Percentiles rank a stretch among this genome's conserved stretches.
Evolutionary conservation across 1,284 basidiomycete species (phyloP).

Genomic region (Fereydounia khargensis): DNA sequence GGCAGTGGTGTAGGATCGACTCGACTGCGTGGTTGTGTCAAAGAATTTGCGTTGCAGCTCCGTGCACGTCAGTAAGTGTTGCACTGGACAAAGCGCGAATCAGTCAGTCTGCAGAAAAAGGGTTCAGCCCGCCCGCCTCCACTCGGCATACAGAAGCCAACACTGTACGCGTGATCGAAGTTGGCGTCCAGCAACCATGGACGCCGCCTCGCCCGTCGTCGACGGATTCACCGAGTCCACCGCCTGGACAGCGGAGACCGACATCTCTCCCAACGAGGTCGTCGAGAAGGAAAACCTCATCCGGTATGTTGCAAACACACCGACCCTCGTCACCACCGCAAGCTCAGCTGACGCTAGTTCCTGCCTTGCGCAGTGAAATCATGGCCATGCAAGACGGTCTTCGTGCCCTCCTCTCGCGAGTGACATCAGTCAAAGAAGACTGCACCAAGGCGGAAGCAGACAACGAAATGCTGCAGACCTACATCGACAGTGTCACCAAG

Average conservation of each 20-base stretch:
- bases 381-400: constrained; percentile 47
- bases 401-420: constrained; percentile 41
- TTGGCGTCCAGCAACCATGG: not conserved
- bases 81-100: too few species aligned
- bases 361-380: constrained; percentile 46
- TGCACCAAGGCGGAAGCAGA: constrained; percentile 53
- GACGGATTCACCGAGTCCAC: constrained; percentile 35
- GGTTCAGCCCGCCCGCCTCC: too few species aligned
- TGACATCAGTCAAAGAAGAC: constrained; percentile 46
- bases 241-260: constrained; percentile 44
- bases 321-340: too few species aligned
- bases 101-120: too few species aligned
- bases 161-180: too few species aligned
- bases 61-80: too few species aligned
- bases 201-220: constrained; percentile 16
- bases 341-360: too few species aligned
- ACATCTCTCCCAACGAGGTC: constrained; percentile 52
- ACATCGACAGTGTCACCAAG: constrained; percentile 56
- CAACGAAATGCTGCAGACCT: constrained; percentile 56
- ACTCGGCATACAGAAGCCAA: too few species aligned
- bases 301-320: constrained; percentile 40
- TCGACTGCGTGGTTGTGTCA: too few species aligned
- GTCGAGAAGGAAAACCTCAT: constrained; percentile 54
- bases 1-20: too few species aligned
- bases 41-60: too few species aligned